Evolutionary conservation across 495 filamentous ascomycete species (phyloP), one percentile per base, ranked within the genome.

Genomic region (Neurospora tetraspora): DNA sequence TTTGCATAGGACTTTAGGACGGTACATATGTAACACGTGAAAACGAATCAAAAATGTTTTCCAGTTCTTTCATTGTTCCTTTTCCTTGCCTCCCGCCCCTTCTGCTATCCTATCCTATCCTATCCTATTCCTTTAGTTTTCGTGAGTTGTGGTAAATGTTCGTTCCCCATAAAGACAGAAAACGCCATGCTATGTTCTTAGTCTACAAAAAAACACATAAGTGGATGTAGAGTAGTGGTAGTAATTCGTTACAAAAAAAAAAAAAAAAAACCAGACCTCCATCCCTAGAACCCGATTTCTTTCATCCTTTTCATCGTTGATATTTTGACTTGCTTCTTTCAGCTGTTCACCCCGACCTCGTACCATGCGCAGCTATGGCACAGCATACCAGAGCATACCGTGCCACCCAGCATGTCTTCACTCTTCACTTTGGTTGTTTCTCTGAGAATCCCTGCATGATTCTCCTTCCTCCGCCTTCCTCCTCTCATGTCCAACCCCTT

Each of bases 111-210:
- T 65, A 65, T 34, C 53, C 53, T 65, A 65, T 34, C 53, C 23
- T 61, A 61, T 61, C 53, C 27, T 61, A 61, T 61, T 9, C 53
- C 53, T 16, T 61, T 61, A 1, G 3, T 34, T 61, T 61, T 61
- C 53, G 27, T 34, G 53, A 18, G 27, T 18, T 61, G 53, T 34
- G 53, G 11, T 61, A 61, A 61, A 4, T 34, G 53, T 61, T 61
- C 53, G 53, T 61, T 34, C 23, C 53, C 53, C 53, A 34, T 61
- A 61, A 61, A 61, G 23, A 61, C 53, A 61, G 23, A 61, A 61
- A 61, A 65, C 53, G 53, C 53, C 53, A 65, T 65, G 53, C 53
- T 65, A 65, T 65, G 53, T 65, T 65, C 53, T 65, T 65, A 65
- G 53, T 65, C 53, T 36, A 65, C 23, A 65, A 16, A 65, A 65